Evolutionary conservation across 2,329 filamentous ascomycete species (phyloP), one percentile per base, ranked within the genome.

Genomic region (Monilinia vaccinii-corymbosi): DNA sequence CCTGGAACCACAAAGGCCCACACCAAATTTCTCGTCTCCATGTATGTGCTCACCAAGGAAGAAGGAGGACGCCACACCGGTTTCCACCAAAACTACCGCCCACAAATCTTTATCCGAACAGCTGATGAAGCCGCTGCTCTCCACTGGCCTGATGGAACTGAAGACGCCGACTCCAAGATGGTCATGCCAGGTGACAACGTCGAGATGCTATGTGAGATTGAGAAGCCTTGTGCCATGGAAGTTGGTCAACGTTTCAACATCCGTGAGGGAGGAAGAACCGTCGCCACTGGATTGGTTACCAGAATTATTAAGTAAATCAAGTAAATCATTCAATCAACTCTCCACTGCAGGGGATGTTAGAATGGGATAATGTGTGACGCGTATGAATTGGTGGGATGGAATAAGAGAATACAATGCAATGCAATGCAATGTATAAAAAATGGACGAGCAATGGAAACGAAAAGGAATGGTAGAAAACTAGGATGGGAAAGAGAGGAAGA

Each of bases 141-240:
- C 70, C 85, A 81, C 73, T 97, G 93, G 87, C 91, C 92, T 58
- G 92, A 94, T 71, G 89, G 88, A 64, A 87, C 82, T 64, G 86
- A 87, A 75, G 87, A 93, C 69, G 76, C 81, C 62, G 74, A 80
- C 65, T 78, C 78, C 75, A 92, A 90, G 81, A 88, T 91, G 80
- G 87, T 97, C 76, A 95, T 96, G 91, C 94, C 94, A 56, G 94
- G 94, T 75, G 94, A 99, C 83, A 99, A 99, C 77, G 85, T 96
- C 68, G 94, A 99, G 82, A 97, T 99, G 92, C 79, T 94, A 66
- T 88, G 91, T 74, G 84, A 87, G 70, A 86, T 96, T 72, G 84
- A 91, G 77, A 80, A 88, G 76, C 90, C 93, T 65, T 84, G 95
- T 71, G 93, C 93, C 62, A 78, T 97, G 65, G 94, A 99, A 79